Base-by-base conservation (phyloP, 139 green algal species). In the Volvox reticuliferus region DNA sequence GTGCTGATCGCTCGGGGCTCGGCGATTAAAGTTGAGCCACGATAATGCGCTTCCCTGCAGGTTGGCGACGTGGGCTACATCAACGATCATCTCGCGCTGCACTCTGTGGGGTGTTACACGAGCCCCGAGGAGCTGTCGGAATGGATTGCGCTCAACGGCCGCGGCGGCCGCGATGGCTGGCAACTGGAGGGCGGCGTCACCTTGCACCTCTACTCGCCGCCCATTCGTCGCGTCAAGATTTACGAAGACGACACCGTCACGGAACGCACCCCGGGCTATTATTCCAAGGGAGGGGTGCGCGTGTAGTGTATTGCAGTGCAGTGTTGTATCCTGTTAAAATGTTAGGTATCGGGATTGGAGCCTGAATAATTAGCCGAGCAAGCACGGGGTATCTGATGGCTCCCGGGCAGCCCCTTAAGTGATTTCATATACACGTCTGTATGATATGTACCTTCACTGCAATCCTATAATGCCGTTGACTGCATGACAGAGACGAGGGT, bases 151-250 rank as follows among this genome's bases (percentile, higher is more conserved):
- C 77, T 28, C 77, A 69, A 26, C 37, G 35, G 17, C 21, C 26
- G 26, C 22, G 12, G 2, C 61, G 28, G 68, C 19, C 16, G 17
- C 22, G 1, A 2, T 3, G 85, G n/a, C 85, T 89, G 44, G 71
- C 17, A 18, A 37, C n/a, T 37, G 85, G 33, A 88, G 78, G 93
- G 91, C 55, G 75, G 80, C 24, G 93, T 95, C 21, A 93, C 87
- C 61, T 82, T 95, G 65, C 93, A 95, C 92, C 68, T 92, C 32
- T 95, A 95, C 37, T 77, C 77, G 6, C 93, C 93, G 21, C 93
- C 93, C 89, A 93, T 95, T 79, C 81, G 83, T 19, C 88, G 92
- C 18, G 92, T 95, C 55, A 79, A 36, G 79, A 91, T 95, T 71
- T 95, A 93, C 21, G 89, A 95, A 80, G 67, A 88, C 1, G 44